Evolutionary conservation across 192 early-diverging fungal species (phyloP).

Genomic region (Coemansia sp.): DNA sequence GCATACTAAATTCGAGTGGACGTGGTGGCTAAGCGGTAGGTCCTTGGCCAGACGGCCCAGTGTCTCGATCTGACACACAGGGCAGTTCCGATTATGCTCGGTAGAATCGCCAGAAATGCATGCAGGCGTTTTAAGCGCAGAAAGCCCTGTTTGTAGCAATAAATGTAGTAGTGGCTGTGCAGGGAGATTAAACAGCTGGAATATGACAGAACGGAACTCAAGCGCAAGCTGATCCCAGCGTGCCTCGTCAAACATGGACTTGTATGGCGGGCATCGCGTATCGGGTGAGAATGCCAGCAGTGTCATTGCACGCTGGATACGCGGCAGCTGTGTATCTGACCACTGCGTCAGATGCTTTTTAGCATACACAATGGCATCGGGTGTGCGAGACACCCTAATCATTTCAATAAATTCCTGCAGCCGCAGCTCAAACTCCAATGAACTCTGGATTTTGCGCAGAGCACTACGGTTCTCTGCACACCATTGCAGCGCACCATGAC

Average conservation of each 20-base stretch:
- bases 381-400: constrained; percentile 59
- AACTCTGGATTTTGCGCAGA: constrained; percentile 89
- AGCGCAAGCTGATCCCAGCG: constrained; percentile 78
- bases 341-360: constrained; percentile 80
- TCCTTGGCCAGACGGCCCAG: constrained; percentile 81
- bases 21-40: constrained; percentile 90
- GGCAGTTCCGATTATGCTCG: constrained; percentile 90
- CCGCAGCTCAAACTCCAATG: constrained; percentile 93
- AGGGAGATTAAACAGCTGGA: constrained; percentile 85
- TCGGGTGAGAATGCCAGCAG: constrained; percentile 78
- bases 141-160: constrained; percentile 91
- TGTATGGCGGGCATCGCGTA: constrained; percentile 81
- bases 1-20: constrained; percentile 93
- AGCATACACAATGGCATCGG: constrained; percentile 82
- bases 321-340: constrained; percentile 70
- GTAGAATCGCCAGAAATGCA: constrained; percentile 67
- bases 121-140: constrained; percentile 87
- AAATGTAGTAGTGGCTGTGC: constrained; percentile 80
- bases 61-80: constrained; percentile 83
- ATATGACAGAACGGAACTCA: constrained; percentile 85
- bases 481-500: constrained; percentile 87
- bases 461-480: constrained; percentile 89
- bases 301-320: constrained; percentile 88
- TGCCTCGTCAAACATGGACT: constrained; percentile 52
- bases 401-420: constrained; percentile 95